Conservation (phyloP, 768 basidiomycete species). For the Neoboletus subvelutipes region DNA sequence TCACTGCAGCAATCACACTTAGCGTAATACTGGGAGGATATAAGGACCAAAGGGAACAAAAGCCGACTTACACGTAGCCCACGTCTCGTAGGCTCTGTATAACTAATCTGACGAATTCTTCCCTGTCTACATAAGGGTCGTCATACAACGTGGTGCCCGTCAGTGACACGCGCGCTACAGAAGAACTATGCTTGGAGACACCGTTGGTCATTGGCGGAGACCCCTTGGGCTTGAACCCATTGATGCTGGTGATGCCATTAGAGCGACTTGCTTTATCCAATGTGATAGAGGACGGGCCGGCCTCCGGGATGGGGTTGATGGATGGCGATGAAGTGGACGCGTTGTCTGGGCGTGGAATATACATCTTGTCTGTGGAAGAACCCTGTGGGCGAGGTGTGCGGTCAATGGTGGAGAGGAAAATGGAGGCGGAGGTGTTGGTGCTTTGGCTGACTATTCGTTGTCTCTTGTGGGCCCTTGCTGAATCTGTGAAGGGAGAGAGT, state of each 20-base stretch:
- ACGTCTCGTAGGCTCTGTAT: constrained; percentile 89
- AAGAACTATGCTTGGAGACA: constrained; percentile 43
- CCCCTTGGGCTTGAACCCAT: constrained; percentile 37
- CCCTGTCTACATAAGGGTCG: constrained; percentile 76
- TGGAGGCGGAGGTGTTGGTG: constrained; percentile 35
- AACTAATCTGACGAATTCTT: constrained; percentile 88
- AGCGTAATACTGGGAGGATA: constrained; percentile 4
- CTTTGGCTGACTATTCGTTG: constrained; percentile 54
- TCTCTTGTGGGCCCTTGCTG: constrained; percentile 64
- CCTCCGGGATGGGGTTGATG: constrained; percentile 42
- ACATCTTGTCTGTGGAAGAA: constrained; percentile 45
- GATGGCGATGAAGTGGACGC: constrained; percentile 45
- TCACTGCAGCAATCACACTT: constrained; percentile 50
- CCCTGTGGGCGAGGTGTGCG: constrained; percentile 25
- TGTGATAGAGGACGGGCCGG: constrained; percentile 52
- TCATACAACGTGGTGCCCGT: constrained; percentile 77
- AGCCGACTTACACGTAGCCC: constrained; percentile 60
- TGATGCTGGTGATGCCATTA: constrained; percentile 44
- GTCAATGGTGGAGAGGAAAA: constrained; percentile 24
- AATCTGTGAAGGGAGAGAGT: constrained; percentile 37
- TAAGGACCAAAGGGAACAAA: constrained; percentile 11
- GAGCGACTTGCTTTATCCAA: constrained; percentile 33
- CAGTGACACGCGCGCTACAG: constrained; percentile 60
- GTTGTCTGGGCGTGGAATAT: constrained; percentile 51
- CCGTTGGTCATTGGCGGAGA: constrained; percentile 51